Base-by-base conservation (phyloP, 805 yeast species). In the Candida fluviatilis region DNA sequence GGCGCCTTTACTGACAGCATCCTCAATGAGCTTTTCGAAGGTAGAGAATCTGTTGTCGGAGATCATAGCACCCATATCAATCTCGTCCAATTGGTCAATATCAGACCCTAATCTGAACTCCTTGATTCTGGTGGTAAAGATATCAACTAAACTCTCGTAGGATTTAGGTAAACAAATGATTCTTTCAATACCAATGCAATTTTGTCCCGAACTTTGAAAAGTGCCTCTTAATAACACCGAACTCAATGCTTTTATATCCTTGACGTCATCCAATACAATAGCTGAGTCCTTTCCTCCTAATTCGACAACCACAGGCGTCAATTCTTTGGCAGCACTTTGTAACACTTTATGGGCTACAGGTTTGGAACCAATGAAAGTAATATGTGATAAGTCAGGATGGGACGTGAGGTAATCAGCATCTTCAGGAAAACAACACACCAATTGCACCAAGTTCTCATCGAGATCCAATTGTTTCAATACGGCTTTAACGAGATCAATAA, bases 31-130 rank as follows among this genome's bases (percentile, higher is more conserved):
- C 5, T 54, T 59, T 55, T 87, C 93, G 29, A 93, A 62, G 31
- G 71, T 67, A 11, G 66, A 78, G 53, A 91, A 87, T 47, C 95
- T 75, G 26, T 77, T 73, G 50, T 80, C 84, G 29, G 89, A 82
- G 40, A 91, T 86, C 76, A 88, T 83, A 5, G 99, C 97, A 34
- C 99, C 99, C 85, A 93, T 80, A 57, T 93, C 99, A 34, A 93
- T 82, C 48, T 82, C 93, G 49, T 85, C 95, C 36, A 80, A 71
- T 57, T 88, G 95, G 58, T 91, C 98, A 35, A 93, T 84, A 53
- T 87, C 93, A 4, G 96, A 85, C 10, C 99, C 99, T 5, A 89
- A 54, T 34, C 96, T 69, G 36, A 93, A 60, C 24, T 65, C 54
- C 4, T 73, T 67, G 15, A 93, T 77, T 40, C 93, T 72, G 23